Evolutionary conservation across 2,329 filamentous ascomycete species (phyloP).

Genomic region (Neoscytalidium dimidiatum): DNA sequence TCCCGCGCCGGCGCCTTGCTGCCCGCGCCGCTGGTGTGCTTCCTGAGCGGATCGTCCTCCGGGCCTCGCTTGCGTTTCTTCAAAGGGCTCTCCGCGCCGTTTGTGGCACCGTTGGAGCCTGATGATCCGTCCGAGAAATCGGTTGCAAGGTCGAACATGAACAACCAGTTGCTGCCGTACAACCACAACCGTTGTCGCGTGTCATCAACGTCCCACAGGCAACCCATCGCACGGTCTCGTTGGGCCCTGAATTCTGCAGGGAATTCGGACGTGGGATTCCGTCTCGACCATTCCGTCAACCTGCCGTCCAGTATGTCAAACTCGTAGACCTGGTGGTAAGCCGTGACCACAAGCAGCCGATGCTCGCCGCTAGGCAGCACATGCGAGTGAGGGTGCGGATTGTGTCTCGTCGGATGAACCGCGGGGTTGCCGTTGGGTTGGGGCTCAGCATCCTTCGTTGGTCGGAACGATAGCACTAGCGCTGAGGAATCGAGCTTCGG

Average conservation of each 20-base stretch:
- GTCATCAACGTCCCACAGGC: slow-evolving; percentile 75
- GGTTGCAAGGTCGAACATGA: slow-evolving; percentile 83
- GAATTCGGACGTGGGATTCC: slow-evolving; percentile 75
- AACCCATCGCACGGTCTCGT: slow-evolving; percentile 79
- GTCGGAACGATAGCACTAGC: slow-evolving; percentile 50
- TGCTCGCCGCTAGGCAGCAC: slow-evolving; percentile 56
- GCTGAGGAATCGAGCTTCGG: slow-evolving; percentile 49
- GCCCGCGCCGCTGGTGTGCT: slow-evolving; percentile 56
- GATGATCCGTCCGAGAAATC: slow-evolving; percentile 55
- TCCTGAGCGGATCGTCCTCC: slow-evolving; percentile 45
- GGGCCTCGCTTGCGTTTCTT: slow-evolving; percentile 27
- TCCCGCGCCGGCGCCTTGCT: slow-evolving; percentile 51
- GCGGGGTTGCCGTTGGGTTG: slow-evolving; percentile 49
- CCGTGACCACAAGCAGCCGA: slow-evolving; percentile 62
- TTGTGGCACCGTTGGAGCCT: slow-evolving; percentile 20
- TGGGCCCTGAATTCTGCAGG: slow-evolving; percentile 73
- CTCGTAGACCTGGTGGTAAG: slow-evolving; percentile 69
- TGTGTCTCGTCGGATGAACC: slow-evolving; percentile 52
- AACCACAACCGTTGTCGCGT: slow-evolving; percentile 69
- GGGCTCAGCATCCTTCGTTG: slow-evolving; percentile 23
- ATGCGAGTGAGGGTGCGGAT: slow-evolving; percentile 58
- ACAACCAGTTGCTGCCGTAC: slow-evolving; percentile 82
- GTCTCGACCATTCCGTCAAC: slow-evolving; percentile 81
- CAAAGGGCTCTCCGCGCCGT: slow-evolving; percentile 28
- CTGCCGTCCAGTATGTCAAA: slow-evolving; percentile 78